Percentiles rank a stretch among this genome's conserved stretches.
phyloP scores from a whole-genome alignment of 768 basidiomycete genomes.

The Podaxis sp. region DNA sequence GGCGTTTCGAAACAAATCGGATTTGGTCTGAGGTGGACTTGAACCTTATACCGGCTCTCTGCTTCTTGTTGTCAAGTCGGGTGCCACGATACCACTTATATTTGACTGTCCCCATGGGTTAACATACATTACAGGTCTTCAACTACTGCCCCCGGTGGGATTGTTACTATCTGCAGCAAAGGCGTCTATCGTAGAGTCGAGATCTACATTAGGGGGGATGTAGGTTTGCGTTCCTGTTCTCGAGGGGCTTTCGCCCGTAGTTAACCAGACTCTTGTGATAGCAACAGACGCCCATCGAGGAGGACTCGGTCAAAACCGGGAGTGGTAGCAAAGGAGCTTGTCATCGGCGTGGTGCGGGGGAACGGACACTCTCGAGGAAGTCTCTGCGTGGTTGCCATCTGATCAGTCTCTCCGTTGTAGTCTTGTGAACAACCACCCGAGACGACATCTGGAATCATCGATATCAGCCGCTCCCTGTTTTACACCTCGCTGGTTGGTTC shows the following conservation, averaged over 20 bases:
- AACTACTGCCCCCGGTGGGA: too few species aligned
- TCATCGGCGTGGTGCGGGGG: not conserved
- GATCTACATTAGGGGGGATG: too few species aligned
- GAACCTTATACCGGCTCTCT: not conserved
- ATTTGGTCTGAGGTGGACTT: not conserved
- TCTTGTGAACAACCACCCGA: not conserved
- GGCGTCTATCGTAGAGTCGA: too few species aligned
- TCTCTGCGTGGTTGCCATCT: not conserved
- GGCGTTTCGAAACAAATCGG: too few species aligned
- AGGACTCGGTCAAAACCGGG: not conserved
- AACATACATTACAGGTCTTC: too few species aligned
- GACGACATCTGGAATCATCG: constrained; percentile 1
- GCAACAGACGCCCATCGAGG: not conserved
- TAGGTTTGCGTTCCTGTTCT: too few species aligned
- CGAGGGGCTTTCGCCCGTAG: not conserved
- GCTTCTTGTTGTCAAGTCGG: not conserved
- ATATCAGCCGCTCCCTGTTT: not conserved
- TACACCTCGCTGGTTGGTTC: constrained; percentile 5
- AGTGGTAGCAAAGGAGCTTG: not conserved
- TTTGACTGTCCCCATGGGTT: too few species aligned
- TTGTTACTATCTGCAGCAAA: too few species aligned
- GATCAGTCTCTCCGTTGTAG: not conserved
- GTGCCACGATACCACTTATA: not conserved
- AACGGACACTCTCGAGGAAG: not conserved
- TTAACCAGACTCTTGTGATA: not conserved